Evolutionary conservation across 1,284 basidiomycete species (phyloP), one percentile per base, ranked within the genome.

Genomic region (Cutaneotrichosporon mucoides): DNA sequence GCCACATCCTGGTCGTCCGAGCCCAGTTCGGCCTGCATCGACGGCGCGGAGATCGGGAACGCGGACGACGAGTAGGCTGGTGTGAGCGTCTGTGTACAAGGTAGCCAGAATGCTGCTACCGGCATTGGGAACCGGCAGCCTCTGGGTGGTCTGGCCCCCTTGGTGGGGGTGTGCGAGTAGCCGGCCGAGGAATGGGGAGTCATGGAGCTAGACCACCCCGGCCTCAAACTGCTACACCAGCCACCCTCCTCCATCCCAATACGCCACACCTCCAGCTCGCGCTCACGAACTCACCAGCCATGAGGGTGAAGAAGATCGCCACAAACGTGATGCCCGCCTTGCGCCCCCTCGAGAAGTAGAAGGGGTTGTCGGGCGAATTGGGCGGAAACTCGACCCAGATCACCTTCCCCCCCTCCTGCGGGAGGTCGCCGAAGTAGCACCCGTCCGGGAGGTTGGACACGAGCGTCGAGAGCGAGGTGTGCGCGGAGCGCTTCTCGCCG

Each of bases 21-120:
- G 42, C 83, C 79, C 11, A 89, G 76, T 64, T 89, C 87, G n/a
- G 75, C 75, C 13, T 78, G 82, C 87, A 90, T 88, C 3, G 83
- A 83, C 2, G 78, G 71, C 59, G 84, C 55, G 81, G 87, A 74
- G 82, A 75, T 79, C 33, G 83, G 82, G 67, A 86, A 89, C 1
- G 84, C 80, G 0, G 82, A 80, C 1, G 82, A 78, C 2, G 81
- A 79, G 7, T 82, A 80, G 6, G 86, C 86, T 84, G 71, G 8
- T 45, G 35, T 51, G 13, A 43, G 38, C n/a, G 8, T 13, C 9
- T 15, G 34, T 36, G 7, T 13, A 6, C 6, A 37, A 6, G 41
- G n/a, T 10, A 11, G 51, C n/a, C n/a, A n/a, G n/a, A n/a, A n/a
- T n/a, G n/a, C n/a, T n/a, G n/a, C n/a, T n/a, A n/a, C n/a, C n/a